Evolutionary conservation across 129 eudicot genomes (phyloP), one percentile per base, ranked within the genome.

Genomic region (Centrapalus pauciflorus): DNA sequence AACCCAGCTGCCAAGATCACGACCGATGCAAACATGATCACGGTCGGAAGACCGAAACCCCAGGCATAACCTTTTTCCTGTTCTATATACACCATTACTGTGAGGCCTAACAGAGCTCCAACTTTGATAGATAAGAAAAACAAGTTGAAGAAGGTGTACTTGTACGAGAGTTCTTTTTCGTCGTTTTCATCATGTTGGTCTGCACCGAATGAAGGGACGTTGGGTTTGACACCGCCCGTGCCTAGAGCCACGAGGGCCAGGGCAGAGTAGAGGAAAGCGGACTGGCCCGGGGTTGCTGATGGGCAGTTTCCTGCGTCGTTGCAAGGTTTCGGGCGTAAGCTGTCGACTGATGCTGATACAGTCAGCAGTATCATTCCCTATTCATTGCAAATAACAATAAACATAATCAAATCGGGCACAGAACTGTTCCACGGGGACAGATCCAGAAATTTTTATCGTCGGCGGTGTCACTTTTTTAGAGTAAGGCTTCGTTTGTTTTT

Each of bases 211-310:
- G 99, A 72, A 35, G 94, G 89, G 66, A 90, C 88, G 30, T 93
- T 88, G 0, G 99, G 92, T 81, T 90, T 93, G 70, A 93, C 87
- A 19, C 99, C 99, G 0, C 99, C 96, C 0, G 99, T 90, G 3
- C 99, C 99, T 13, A 93, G 79, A 57, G 99, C 95, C 26, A 93
- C 88, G 16, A 93, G 90, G 21, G 78, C 85, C 12, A 88, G 77
- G 38, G 96, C 77, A 10, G 70, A 55, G 68, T 80, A 83, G 13
- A 93, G 84, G 71, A 93, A 76, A 11, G 79, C 79, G 0, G 73
- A 83, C 69, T 93, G 99, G 75, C 64, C 66, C 1, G 64, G 63
- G 40, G 90, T 49, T 11, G 96, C 80, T 3, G 87, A 78, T 17
- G 49, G 60, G 83, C 96, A 88, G 78, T 73, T 73, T 45, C 91